phyloP scores from a whole-genome alignment of 305 asterid genomes.

The Fraxinus baroniana region DNA sequence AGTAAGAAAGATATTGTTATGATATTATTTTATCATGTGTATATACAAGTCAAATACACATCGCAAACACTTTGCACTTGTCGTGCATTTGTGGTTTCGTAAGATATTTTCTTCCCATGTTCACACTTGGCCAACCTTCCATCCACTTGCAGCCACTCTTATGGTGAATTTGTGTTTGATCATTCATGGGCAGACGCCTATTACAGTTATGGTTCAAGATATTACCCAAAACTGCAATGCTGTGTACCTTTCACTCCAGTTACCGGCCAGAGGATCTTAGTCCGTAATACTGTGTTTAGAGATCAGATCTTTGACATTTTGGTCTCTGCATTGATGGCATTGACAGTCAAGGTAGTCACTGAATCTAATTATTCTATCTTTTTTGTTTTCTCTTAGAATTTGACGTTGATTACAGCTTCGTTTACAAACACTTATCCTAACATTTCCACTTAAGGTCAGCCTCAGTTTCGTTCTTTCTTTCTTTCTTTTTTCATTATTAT shows the following conservation, averaged over 20 bases:
- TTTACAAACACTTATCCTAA: background rate
- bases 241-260: conserved; percentile 97
- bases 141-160: conserved; percentile 80
- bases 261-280: conserved; percentile 92
- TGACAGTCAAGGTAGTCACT: conserved; percentile 63
- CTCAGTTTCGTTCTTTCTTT: background rate
- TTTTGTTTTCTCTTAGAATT: background rate
- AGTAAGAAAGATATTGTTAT: background rate
- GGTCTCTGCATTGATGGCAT: conserved; percentile 81
- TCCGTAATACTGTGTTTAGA: conserved; percentile 60
- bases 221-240: conserved; percentile 88
- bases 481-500: no score
- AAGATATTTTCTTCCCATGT: conserved; percentile 10
- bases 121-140: conserved; percentile 26
- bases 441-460: background rate
- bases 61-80: conserved; percentile 6
- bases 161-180: conserved; percentile 97
- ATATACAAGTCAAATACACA: background rate
- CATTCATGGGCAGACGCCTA: conserved; percentile 99
- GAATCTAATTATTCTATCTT: conserved; percentile 18
- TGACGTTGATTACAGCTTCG: conserved; percentile 3
- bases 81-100: background rate
- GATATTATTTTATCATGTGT: background rate
- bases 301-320: conserved; percentile 82
- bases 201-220: conserved; percentile 74